Percentiles rank a stretch among this genome's conserved stretches.
phyloP scores from a whole-genome alignment of 2,329 filamentous ascomycete species.

The Sporothrix luriei region DNA sequence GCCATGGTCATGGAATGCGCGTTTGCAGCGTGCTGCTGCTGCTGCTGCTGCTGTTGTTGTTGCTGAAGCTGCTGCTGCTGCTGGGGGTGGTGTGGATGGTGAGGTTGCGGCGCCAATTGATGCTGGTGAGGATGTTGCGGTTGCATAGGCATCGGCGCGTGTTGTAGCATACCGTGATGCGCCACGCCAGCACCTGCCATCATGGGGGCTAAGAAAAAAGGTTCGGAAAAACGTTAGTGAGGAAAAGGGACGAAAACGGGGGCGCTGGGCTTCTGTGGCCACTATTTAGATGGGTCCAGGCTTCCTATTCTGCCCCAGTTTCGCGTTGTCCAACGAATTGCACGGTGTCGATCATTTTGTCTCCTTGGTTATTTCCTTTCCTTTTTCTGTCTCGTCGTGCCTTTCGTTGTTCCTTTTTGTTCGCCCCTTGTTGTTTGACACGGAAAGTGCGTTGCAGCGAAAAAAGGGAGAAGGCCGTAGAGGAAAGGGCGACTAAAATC shows the following conservation, averaged over 20 bases:
- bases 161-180: conserved; percentile 32
- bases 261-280: conserved; percentile 1
- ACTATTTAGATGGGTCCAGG: conserved; percentile 6
- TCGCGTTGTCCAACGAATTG: conserved; percentile 18
- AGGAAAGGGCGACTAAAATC: conserved; percentile 11
- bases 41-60: conserved; percentile 18
- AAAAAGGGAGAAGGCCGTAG: not conserved
- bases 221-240: conserved; percentile 29
- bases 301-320: conserved; percentile 5
- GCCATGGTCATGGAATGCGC: conserved; percentile 30
- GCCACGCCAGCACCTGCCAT: conserved; percentile 32
- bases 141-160: conserved; percentile 30
- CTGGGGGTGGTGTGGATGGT: conserved; percentile 3
- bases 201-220: conserved; percentile 29
- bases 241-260: not conserved
- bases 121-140: conserved; percentile 25
- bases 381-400: not conserved
- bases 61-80: conserved; percentile 25
- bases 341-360: not conserved
- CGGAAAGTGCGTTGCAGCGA: not conserved
- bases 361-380: not conserved
- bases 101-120: conserved; percentile 19
- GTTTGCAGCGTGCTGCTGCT: conserved; percentile 23
- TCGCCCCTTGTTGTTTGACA: not conserved
- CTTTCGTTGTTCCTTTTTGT: conserved; percentile 1